Conservation (phyloP, 805 yeast genomes). For the Candida berthetii region DNA sequence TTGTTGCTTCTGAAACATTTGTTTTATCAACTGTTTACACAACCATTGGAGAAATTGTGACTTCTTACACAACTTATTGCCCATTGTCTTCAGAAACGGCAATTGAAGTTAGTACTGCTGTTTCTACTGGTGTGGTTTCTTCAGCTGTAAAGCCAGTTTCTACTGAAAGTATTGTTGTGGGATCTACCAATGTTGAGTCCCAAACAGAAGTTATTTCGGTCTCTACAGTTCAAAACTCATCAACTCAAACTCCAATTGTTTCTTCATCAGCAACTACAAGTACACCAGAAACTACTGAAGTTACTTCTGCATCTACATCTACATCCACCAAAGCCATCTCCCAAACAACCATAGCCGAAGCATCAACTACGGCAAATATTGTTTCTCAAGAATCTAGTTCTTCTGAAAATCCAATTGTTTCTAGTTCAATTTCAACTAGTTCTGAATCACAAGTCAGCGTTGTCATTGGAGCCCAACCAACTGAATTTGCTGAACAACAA, state of each 20-base stretch:
- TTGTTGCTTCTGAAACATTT: slow-evolving; percentile 10
- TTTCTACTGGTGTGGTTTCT: too few species aligned
- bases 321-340: background rate
- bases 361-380: background rate
- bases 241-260: background rate
- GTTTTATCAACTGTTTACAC: slow-evolving; percentile 2
- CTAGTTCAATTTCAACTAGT: background rate
- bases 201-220: background rate
- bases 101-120: background rate
- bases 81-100: slow-evolving; percentile 4
- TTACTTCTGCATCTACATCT: background rate
- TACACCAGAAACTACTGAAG: background rate
- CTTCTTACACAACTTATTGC: slow-evolving; percentile 26
- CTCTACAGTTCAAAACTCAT: background rate
- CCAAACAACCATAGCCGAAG: background rate
- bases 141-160: too few species aligned
- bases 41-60: background rate
- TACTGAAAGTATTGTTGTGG: too few species aligned
- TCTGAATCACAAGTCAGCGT: background rate
- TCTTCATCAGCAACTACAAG: background rate
- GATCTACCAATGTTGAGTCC: too few species aligned
- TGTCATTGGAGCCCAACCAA: background rate
- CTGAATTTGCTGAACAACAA: background rate
- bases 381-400: too few species aligned
- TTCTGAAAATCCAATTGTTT: background rate